Conservation (phyloP, 192 early-diverging fungal genomes). For the Entomortierella beljakovae region DNA sequence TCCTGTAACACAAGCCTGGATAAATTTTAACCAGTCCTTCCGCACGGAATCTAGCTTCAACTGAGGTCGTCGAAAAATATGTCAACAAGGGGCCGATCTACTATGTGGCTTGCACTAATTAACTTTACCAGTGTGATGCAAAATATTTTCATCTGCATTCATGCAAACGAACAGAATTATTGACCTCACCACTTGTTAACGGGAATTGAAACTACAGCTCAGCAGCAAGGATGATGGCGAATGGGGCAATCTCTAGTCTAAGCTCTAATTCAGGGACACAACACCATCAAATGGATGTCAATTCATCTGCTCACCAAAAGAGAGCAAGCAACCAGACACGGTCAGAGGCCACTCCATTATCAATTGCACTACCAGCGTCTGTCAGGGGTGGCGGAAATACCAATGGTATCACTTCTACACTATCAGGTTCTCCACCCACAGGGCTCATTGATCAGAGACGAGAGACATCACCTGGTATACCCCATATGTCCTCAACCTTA, state of each 20-base stretch:
- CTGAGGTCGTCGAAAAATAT: too few relatives aligned
- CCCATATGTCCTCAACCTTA: not conserved
- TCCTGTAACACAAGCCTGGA: too few relatives aligned
- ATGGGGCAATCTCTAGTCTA: too few relatives aligned
- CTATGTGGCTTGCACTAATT: too few relatives aligned
- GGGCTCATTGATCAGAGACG: conserved; percentile 24
- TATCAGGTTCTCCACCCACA: conserved; percentile 8
- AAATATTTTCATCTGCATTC: not conserved
- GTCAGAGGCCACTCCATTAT: conserved; percentile 17
- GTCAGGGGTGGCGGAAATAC: not conserved
- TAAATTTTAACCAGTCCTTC: too few relatives aligned
- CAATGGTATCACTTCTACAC: not conserved
- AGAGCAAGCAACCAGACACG: not conserved
- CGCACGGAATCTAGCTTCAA: too few relatives aligned
- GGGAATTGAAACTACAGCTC: not conserved
- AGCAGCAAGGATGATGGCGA: not conserved
- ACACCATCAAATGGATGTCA: conserved; percentile 1
- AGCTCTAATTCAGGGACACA: conserved; percentile 13
- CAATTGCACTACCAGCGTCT: conserved; percentile 23
- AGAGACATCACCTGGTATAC: conserved; percentile 17
- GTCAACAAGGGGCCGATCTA: too few relatives aligned
- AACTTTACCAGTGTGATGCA: too few relatives aligned
- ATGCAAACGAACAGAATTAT: conserved; percentile 16
- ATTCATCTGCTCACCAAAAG: conserved; percentile 2
- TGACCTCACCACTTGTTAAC: conserved; percentile 16